phyloP scores from a whole-genome alignment of 306 rosid species.

The Purshia tridentata region DNA sequence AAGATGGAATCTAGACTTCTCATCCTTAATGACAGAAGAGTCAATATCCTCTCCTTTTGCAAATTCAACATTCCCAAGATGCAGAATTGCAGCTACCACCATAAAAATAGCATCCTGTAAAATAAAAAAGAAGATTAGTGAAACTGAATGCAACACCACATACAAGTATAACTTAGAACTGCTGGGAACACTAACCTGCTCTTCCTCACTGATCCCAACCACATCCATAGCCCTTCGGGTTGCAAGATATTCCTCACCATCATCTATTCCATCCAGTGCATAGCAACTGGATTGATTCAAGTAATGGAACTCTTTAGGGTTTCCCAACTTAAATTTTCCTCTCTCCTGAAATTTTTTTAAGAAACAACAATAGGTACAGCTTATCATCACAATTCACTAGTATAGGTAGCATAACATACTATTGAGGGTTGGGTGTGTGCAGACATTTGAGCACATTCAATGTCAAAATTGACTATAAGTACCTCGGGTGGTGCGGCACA shows the following conservation, averaged over 20 bases:
- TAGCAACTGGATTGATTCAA: constrained; percentile 86
- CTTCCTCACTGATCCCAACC: constrained; percentile 97
- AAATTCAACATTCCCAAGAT: constrained; percentile 94
- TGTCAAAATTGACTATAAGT: constrained; percentile 29
- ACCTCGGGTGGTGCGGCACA: constrained; percentile 98
- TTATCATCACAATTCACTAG: constrained; percentile 15
- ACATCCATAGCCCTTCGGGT: constrained; percentile 99
- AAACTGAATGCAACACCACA: constrained; percentile 25
- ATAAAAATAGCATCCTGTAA: constrained; percentile 92
- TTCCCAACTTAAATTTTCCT: constrained; percentile 79
- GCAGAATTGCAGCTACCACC: constrained; percentile 95
- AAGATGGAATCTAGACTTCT: constrained; percentile 94
- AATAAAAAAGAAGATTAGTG: constrained; percentile 22
- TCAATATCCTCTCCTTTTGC: constrained; percentile 93
- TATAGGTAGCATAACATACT: constrained; percentile 4
- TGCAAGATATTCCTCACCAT: constrained; percentile 85
- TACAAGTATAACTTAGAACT: constrained; percentile 15
- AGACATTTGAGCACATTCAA: constrained; percentile 17
- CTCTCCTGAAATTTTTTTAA: constrained; percentile 52
- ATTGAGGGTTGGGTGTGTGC: neutral
- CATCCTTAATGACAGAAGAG: constrained; percentile 92
- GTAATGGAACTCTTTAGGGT: constrained; percentile 89
- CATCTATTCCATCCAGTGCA: constrained; percentile 89
- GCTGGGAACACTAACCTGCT: constrained; percentile 61
- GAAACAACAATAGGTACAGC: constrained; percentile 3